Percentiles rank a stretch among this genome's conserved stretches.
phyloP scores from a whole-genome alignment of 345 rosid species.

The Mallotus nudiflorus region DNA sequence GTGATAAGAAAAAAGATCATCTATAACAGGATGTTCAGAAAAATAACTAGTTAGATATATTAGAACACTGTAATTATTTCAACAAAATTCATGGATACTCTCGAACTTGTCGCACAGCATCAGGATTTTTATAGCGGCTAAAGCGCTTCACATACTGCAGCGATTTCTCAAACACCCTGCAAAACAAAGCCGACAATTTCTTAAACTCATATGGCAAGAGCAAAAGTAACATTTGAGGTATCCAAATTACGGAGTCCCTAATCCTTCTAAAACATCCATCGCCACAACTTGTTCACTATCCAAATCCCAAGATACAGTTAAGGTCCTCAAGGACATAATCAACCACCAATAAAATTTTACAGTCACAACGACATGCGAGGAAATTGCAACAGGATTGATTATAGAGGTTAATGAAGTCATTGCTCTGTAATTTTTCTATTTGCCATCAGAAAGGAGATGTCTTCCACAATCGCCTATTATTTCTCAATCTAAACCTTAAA shows the following conservation, averaged over 20 bases:
- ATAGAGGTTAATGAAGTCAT: background rate
- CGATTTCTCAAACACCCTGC: slow-evolving; percentile 96
- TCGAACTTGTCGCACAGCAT: slow-evolving; percentile 97
- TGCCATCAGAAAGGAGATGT: background rate
- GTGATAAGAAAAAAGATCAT: background rate
- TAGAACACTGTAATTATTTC: background rate
- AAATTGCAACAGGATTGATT: background rate
- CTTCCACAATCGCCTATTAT: background rate
- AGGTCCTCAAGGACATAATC: background rate
- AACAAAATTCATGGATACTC: slow-evolving; percentile 68
- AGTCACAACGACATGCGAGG: background rate
- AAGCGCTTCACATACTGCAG: slow-evolving; percentile 97
- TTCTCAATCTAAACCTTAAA: background rate
- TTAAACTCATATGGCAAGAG: slow-evolving; percentile 5
- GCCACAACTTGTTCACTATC: background rate
- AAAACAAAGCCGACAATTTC: slow-evolving; percentile 15
- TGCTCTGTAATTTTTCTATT: background rate
- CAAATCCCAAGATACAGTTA: background rate
- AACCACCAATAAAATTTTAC: too few species aligned
- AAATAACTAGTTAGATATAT: background rate
- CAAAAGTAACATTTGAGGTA: background rate
- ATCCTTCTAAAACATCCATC: background rate
- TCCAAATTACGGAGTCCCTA: background rate
- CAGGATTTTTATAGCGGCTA: slow-evolving; percentile 97
- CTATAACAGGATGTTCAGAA: background rate